phyloP scores from a whole-genome alignment of 148 eudicot species.

The Polygonum aviculare region DNA sequence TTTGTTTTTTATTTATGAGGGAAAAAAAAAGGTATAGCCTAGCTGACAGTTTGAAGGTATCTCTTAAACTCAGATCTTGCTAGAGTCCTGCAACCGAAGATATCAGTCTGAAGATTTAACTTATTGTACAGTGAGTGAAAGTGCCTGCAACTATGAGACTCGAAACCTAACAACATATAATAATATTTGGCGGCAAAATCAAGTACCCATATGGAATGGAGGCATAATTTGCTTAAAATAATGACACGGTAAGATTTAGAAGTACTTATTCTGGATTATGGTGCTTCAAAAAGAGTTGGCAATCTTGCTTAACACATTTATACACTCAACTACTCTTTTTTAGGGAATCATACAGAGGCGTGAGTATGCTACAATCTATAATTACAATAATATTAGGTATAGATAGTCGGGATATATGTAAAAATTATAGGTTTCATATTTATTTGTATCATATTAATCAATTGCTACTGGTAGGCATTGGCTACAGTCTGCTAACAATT shows the following conservation, averaged over 20 bases:
- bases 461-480: background rate
- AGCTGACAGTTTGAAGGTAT: too few species aligned
- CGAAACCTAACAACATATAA: background rate
- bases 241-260: background rate
- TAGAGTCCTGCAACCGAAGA: too few species aligned
- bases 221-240: background rate
- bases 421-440: background rate
- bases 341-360: conserved; percentile 21
- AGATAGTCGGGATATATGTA: background rate
- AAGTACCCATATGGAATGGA: background rate
- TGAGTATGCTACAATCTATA: conserved; percentile 19
- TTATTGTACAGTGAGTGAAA: background rate
- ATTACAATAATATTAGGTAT: background rate
- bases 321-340: conserved; percentile 24
- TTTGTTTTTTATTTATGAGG: too few species aligned
- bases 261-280: background rate
- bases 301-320: conserved; percentile 21
- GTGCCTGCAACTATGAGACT: background rate
- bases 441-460: too few species aligned
- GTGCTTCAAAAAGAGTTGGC: conserved; percentile 9
- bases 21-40: too few species aligned
- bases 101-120: too few species aligned
- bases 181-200: background rate
- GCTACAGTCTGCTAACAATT: background rate
- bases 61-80: too few species aligned